Base-by-base conservation (phyloP, 345 rosid genomes). In the Salix koriyanagi region DNA sequence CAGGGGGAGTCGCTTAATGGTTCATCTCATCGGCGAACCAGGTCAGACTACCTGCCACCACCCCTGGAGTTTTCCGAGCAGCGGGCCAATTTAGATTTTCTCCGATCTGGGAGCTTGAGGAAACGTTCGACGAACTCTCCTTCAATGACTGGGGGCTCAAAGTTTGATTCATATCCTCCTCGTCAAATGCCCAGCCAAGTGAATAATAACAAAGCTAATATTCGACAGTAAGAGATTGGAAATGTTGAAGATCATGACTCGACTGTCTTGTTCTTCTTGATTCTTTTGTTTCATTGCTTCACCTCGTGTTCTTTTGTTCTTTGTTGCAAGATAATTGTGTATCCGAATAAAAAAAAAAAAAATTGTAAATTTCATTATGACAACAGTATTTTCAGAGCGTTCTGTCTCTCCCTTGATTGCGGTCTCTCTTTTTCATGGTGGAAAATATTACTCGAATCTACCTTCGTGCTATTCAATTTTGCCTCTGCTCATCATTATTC, bases 21-120 rank as follows among this genome's bases (percentile, higher is more conserved):
- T 69, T 87, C 84, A 0, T 76, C 81, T 72, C 81, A 72, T 9
- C 72, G 76, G 62, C 58, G 72, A 75, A 62, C 74, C 86, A 79
- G 81, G 70, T 86, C 92, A 5, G 91, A 87, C 1, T 90, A 85
- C 76, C 87, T 76, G 80, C 88, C 84, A 6, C 83, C 92, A 5
- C 23, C 73, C 14, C 15, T 46, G 62, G 89, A 78, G 61, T 25
- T 79, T 46, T 16, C 67, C 30, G 86, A 83, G 39, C 89, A 83
- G 28, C 72, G 79, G 54, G 65, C 85, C 4, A 78, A 71, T 30
- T 34, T 26, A 15, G 81, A 74, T 6, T 71, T 73, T 70, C 19
- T 64, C 46, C 77, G 75, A 25, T 58, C 79, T 6, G 41, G 41
- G 58, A 61, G 66, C 44, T 41, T 69, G 32, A 73, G 64, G 32